Evolutionary conservation across 2,329 filamentous ascomycete species (phyloP).

Genomic region (Fusarium udum): DNA sequence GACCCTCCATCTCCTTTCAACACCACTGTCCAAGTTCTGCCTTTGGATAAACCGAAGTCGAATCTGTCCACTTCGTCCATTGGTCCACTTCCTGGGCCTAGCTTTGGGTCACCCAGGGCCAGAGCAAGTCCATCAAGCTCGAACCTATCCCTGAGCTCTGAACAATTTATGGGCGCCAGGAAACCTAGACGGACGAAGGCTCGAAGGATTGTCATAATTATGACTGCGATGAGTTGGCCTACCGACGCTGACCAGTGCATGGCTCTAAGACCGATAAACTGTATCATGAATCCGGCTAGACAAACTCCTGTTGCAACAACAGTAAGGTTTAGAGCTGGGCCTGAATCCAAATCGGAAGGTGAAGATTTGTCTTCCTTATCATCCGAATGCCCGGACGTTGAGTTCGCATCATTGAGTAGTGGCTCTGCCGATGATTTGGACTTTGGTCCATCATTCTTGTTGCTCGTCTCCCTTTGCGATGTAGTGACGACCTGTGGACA

Average conservation of each 20-base stretch:
- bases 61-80: neutral
- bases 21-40: neutral
- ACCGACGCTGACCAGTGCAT: constrained; percentile 11
- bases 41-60: neutral
- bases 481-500: neutral
- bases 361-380: neutral
- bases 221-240: neutral
- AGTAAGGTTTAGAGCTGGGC: neutral
- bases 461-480: neutral
- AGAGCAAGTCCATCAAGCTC: constrained; percentile 5
- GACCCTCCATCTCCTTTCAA: neutral
- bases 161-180: accelerated
- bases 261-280: constrained; percentile 5
- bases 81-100: no score
- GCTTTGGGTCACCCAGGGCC: neutral
- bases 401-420: neutral
- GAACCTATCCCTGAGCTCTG: neutral
- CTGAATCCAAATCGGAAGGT: neutral
- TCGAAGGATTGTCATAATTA: neutral
- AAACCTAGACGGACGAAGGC: neutral
- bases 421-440: neutral
- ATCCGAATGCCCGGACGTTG: neutral
- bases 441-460: no score
- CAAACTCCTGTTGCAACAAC: neutral
- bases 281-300: neutral